Evolutionary conservation across 1,284 basidiomycete genomes (phyloP).

Genomic region (Cryptococcus jaspeensis): DNA sequence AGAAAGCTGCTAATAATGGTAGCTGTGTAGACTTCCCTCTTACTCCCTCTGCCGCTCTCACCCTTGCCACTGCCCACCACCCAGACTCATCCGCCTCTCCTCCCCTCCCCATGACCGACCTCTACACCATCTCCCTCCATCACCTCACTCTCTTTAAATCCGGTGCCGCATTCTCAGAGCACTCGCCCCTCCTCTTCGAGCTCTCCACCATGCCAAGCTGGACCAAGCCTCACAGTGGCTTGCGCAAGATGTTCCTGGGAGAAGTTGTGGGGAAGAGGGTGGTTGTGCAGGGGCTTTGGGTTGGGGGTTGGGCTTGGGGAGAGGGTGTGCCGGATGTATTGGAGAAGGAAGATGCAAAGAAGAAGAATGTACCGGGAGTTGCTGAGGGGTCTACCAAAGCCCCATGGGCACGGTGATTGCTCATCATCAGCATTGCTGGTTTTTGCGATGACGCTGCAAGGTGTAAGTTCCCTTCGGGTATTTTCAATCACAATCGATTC

Average conservation of each 20-base stretch:
- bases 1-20: no score
- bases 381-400: conserved; percentile 12
- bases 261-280: conserved; percentile 96
- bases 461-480: no score
- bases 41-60: conserved; percentile 29
- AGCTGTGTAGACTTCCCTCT: conserved; percentile 21
- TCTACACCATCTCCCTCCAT: conserved; percentile 77
- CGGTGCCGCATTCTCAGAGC: conserved; percentile 81
- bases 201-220: conserved; percentile 84
- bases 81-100: conserved; percentile 4
- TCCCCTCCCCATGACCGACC: conserved; percentile 56
- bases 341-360: neutral
- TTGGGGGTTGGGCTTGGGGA: conserved; percentile 63
- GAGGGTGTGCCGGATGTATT: conserved; percentile 22
- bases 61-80: conserved; percentile 18
- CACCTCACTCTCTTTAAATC: conserved; percentile 77
- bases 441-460: no score
- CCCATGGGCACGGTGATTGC: conserved; percentile 17
- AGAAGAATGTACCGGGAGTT: neutral
- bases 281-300: conserved; percentile 89
- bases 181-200: conserved; percentile 84
- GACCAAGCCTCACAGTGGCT: conserved; percentile 82
- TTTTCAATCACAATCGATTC: no score
- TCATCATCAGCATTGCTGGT: no score
- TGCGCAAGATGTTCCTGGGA: conserved; percentile 95